A percentile compares a stretch with the other conserved stretches of the same genome.
phyloP scores from a whole-genome alignment of 805 yeast genomes.

The Wickerhamiella kurtzmanii region DNA sequence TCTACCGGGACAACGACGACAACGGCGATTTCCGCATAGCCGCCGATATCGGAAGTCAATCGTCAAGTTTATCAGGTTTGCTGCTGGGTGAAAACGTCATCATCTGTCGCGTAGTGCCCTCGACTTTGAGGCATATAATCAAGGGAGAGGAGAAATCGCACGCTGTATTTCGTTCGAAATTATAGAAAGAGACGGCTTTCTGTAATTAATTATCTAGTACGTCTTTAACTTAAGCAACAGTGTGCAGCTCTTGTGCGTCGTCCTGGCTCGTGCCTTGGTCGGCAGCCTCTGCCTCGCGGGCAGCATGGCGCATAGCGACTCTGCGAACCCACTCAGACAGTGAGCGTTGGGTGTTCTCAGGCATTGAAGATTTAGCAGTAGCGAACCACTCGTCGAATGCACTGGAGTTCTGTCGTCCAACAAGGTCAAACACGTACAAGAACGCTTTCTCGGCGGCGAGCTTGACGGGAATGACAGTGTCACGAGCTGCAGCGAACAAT shows the following conservation, averaged over 20 bases:
- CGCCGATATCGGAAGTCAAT: too few species aligned
- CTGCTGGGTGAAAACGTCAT: too few species aligned
- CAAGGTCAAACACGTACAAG: conserved; percentile 54
- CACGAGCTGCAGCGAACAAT: conserved; percentile 73
- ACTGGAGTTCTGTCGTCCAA: conserved; percentile 39
- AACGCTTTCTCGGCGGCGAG: conserved; percentile 89
- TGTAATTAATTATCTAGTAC: too few species aligned
- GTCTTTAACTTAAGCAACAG: conserved; percentile 5
- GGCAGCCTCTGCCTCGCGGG: conserved; percentile 74
- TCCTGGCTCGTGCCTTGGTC: conserved; percentile 84
- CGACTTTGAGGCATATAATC: too few species aligned
- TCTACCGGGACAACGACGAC: too few species aligned
- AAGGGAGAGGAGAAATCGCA: too few species aligned
- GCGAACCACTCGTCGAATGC: conserved; percentile 54
- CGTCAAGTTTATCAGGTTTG: too few species aligned
- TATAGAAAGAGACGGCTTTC: too few species aligned
- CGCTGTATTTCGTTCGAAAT: too few species aligned
- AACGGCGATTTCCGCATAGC: too few species aligned
- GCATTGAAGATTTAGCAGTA: conserved; percentile 22
- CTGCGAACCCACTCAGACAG: conserved; percentile 80
- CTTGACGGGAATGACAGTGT: conserved; percentile 78
- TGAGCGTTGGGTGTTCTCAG: conserved; percentile 37
- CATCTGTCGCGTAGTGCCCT: too few species aligned
- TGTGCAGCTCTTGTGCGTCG: conserved; percentile 49
- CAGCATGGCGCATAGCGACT: conserved; percentile 77